Evolutionary conservation across 176 grass and related monocot species (phyloP), one percentile per base, ranked within the genome.

Genomic region (Rhynchospora tenuis): DNA sequence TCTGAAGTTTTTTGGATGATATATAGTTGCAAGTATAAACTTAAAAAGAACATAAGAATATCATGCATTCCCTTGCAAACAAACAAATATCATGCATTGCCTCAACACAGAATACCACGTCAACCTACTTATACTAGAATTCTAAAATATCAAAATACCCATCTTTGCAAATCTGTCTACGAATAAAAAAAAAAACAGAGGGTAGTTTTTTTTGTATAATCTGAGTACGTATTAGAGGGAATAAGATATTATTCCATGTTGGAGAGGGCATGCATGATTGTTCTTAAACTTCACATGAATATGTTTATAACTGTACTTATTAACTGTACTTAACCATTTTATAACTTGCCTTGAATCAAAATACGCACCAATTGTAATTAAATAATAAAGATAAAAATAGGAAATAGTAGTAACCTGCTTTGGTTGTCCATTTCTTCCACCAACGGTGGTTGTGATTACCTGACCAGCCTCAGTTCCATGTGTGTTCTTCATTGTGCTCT

Each of bases 391-490:
- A 77, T 38, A 42, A 68, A 69, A 69, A 57, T 87, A 24, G 38
- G 51, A 57, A 66, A 54, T 57, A 62, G 15, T 57, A 31, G 75
- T 84, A 15, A 97, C 97, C 97, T 96, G 93, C 84, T 99, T 99
- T 85, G 97, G 97, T 76, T 93, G 88, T 80, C 93, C 97, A 86
- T 94, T 95, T 55, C 94, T 86, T 55, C 91, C 93, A 59, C 93
- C 97, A 85, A 96, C 87, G 83, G 93, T 92, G 59, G 97, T 96
- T 84, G 91, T 87, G 79, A 99, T 96, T 56, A 96, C 87, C 83
- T 96, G 97, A 26, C 97, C 97, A 47, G 88, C 82, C 81, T 92
- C 93, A 64, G 91, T 90, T 88, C 91, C 93, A 89, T 86, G 92
- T 73, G 85, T 93, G 83, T 90, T 88, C 83, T 90, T 78, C 70